Conservation (phyloP, 176 grass and related monocot species). For the Oryza meyeriana region DNA sequence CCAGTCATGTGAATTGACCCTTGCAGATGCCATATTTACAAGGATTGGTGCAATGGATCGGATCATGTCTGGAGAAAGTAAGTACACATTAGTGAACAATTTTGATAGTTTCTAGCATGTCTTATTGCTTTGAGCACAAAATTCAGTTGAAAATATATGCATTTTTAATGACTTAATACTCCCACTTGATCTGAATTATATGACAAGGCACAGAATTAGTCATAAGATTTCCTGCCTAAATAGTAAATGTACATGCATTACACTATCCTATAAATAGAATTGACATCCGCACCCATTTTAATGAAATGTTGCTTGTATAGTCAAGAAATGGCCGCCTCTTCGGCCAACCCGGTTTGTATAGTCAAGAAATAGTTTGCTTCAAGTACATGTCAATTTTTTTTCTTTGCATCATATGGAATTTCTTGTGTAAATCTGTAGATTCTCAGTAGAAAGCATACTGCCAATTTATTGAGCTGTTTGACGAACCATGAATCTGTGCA, state of each 20-base stretch:
- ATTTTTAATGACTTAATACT: neutral
- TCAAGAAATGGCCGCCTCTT: too few species aligned
- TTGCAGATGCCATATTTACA: slow-evolving; percentile 82
- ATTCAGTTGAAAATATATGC: neutral
- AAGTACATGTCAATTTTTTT: neutral
- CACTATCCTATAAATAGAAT: neutral
- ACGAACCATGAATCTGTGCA: neutral
- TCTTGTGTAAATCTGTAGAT: slow-evolving; percentile 11
- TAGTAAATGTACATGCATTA: neutral
- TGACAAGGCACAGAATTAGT: neutral
- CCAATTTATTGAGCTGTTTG: neutral
- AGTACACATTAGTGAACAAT: slow-evolving; percentile 25
- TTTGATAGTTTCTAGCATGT: neutral
- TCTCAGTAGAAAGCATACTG: neutral
- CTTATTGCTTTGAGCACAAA: slow-evolving; percentile 6
- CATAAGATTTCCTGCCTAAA: neutral
- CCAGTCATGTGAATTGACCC: slow-evolving; percentile 64
- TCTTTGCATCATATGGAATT: neutral
- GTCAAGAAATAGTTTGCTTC: neutral
- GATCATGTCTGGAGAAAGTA: slow-evolving; percentile 98
- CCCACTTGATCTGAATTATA: neutral
- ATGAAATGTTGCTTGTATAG: neutral
- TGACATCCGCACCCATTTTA: neutral
- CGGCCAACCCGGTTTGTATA: too few species aligned
- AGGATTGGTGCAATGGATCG: slow-evolving; percentile 88